Conservation (phyloP, 2,329 filamentous ascomycete species). For the Ascocoryne sarcoides region DNA sequence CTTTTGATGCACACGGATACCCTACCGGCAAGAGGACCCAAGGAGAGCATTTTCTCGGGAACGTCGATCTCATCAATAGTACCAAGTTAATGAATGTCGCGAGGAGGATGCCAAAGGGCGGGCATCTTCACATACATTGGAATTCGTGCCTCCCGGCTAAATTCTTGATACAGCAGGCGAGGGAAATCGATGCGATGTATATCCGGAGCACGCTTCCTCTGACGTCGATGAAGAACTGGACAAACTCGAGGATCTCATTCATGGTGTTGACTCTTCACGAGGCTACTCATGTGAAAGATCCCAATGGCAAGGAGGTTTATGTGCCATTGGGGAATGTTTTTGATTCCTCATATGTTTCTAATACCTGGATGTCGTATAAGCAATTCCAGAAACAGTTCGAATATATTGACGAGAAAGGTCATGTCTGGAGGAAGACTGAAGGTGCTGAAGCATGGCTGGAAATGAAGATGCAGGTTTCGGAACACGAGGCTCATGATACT, state of each 20-base stretch:
- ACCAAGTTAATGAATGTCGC: constrained; percentile 52
- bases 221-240: constrained; percentile 20
- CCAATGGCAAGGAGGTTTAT: constrained; percentile 14
- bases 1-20: constrained; percentile 13
- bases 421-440: constrained; percentile 18
- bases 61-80: constrained; percentile 42
- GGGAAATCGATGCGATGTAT: constrained; percentile 54
- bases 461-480: constrained; percentile 52
- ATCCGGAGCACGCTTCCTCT: constrained; percentile 54
- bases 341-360: constrained; percentile 36
- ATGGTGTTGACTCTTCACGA: constrained; percentile 25
- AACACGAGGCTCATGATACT: constrained; percentile 48
- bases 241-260: constrained; percentile 22
- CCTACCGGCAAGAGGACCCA: constrained; percentile 16
- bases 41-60: constrained; percentile 51
- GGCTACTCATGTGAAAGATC: constrained; percentile 20
- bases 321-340: constrained; percentile 39
- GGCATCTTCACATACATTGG: constrained; percentile 68
- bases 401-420: constrained; percentile 23
- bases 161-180: constrained; percentile 48
- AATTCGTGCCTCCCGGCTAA: constrained; percentile 61
- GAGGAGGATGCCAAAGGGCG: constrained; percentile 57
- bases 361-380: constrained; percentile 37
- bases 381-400: constrained; percentile 34
- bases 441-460: constrained; percentile 45